A percentile compares a stretch with the other conserved stretches of the same genome.
These are phyloP conservation scores for Vachellia pachyceras DNA, from an alignment of 306 rosid genomes.

Conservation along the genomic window DNA sequence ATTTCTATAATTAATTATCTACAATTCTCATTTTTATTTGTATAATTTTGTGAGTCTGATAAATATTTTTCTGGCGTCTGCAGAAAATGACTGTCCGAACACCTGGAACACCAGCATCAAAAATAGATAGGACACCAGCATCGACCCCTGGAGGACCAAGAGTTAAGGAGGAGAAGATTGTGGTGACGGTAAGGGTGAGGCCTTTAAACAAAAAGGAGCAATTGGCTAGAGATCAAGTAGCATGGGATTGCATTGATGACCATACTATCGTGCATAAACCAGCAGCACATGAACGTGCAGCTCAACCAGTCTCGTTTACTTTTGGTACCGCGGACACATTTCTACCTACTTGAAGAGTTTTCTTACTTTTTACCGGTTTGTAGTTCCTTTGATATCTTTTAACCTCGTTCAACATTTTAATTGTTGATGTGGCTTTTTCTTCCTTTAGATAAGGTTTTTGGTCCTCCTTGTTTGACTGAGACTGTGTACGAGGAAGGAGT, in stretches of 20 bases:
- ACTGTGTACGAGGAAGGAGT: slow-evolving; percentile 96
- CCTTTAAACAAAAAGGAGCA: slow-evolving; percentile 92
- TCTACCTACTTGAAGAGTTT: slow-evolving; percentile 16
- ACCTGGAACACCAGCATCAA: slow-evolving; percentile 95
- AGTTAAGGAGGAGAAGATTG: slow-evolving; percentile 89
- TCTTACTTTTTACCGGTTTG: neutral
- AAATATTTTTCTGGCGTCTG: neutral
- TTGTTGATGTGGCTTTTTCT: slow-evolving; percentile 29
- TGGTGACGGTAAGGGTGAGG: slow-evolving; percentile 91
- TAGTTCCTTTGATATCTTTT: neutral
- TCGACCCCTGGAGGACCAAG: slow-evolving; percentile 88
- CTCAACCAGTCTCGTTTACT: slow-evolving; percentile 74
- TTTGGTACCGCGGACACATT: slow-evolving; percentile 63
- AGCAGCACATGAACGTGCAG: slow-evolving; percentile 64
- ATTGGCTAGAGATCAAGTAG: slow-evolving; percentile 87
- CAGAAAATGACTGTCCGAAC: slow-evolving; percentile 78
- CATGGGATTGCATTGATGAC: slow-evolving; percentile 92
- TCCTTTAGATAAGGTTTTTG: slow-evolving; percentile 87
- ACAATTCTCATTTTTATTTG: neutral
- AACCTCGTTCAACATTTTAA: neutral
- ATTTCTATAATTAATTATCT: neutral
- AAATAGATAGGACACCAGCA: slow-evolving; percentile 79
- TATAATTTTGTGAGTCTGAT: neutral
- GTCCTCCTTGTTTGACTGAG: slow-evolving; percentile 73
- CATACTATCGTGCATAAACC: slow-evolving; percentile 75